A percentile compares a stretch with the other conserved stretches of the same genome.
These are phyloP conservation scores for Geotrichum carabidarum DNA, from an alignment of 1,139 yeast species.

Conservation along the genomic window DNA sequence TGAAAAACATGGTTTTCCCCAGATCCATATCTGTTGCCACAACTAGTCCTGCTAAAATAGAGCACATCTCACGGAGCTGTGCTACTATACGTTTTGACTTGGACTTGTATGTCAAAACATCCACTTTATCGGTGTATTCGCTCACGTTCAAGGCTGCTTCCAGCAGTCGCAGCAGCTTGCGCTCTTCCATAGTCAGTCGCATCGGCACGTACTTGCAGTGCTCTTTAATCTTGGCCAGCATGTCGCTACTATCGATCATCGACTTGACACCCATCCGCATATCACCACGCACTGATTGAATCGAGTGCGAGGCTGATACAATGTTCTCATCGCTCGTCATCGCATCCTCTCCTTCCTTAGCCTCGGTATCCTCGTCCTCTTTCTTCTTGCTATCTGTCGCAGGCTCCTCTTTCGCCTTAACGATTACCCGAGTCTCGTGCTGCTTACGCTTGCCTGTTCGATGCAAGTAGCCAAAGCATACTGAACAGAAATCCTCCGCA, in stretches of 20 bases:
- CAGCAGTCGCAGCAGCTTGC: conserved; percentile 55
- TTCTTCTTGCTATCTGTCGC: not conserved
- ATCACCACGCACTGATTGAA: conserved; percentile 27
- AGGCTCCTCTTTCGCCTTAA: not conserved
- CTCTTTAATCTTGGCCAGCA: conserved; percentile 40
- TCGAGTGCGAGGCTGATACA: conserved; percentile 10
- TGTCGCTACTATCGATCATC: conserved; percentile 11
- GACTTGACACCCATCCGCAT: conserved; percentile 16
- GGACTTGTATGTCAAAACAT: conserved; percentile 56
- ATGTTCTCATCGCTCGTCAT: conserved; percentile 19
- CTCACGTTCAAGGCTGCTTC: conserved; percentile 72
- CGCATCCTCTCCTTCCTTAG: conserved; percentile 22
- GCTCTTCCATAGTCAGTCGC: conserved; percentile 58
- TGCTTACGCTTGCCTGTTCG: conserved; percentile 52
- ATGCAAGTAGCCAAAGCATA: conserved; percentile 61
- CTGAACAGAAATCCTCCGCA: conserved; percentile 59
- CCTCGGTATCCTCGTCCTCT: not conserved
- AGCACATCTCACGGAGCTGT: conserved; percentile 66
- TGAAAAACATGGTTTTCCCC: conserved; percentile 52
- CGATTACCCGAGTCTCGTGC: conserved; percentile 30
- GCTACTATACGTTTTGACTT: conserved; percentile 62
- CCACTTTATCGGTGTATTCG: conserved; percentile 71
- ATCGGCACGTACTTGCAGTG: conserved; percentile 58
- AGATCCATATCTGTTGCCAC: conserved; percentile 65
- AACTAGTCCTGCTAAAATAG: conserved; percentile 65